Percentiles rank a stretch among this genome's conserved stretches.
phyloP scores from a whole-genome alignment of 805 yeast genomes.

The Ogataea methanolica region DNA sequence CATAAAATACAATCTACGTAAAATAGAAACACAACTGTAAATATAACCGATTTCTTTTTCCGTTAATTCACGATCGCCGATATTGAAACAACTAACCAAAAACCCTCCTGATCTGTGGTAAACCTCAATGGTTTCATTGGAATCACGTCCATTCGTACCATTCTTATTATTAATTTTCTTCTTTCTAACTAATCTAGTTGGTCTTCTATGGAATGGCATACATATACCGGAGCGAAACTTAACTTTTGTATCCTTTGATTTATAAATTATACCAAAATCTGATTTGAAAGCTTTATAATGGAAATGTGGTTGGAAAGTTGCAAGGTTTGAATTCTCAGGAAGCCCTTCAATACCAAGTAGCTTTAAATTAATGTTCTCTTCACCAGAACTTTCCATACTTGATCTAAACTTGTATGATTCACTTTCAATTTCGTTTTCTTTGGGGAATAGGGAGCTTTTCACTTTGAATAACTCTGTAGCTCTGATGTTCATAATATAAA shows the following conservation, averaged over 20 bases:
- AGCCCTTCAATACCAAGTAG: constrained; percentile 41
- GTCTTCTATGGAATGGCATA: constrained; percentile 46
- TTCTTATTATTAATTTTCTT: constrained; percentile 9
- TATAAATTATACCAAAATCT: constrained; percentile 47
- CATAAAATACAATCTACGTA: constrained; percentile 44
- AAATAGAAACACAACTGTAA: constrained; percentile 40
- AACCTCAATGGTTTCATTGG: constrained; percentile 34
- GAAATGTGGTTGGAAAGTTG: constrained; percentile 25
- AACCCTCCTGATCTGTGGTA: constrained; percentile 50
- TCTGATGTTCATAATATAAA: constrained; percentile 47
- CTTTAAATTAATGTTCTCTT: constrained; percentile 39
- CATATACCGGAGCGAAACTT: constrained; percentile 44
- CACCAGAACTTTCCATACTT: constrained; percentile 33
- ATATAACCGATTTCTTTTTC: constrained; percentile 40
- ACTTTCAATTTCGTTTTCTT: constrained; percentile 38
- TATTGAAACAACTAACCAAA: constrained; percentile 42
- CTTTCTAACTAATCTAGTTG: constrained; percentile 40
- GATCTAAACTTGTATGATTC: constrained; percentile 38
- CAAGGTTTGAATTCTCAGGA: constrained; percentile 15
- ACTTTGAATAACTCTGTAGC: constrained; percentile 43
- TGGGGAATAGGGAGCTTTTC: constrained; percentile 39
- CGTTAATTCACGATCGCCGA: constrained; percentile 25
- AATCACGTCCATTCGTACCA: background rate
- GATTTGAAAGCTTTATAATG: constrained; percentile 44
- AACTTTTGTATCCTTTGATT: constrained; percentile 26